These are phyloP conservation scores for Pseudozyma pruni DNA, from an alignment of 1,284 basidiomycete species.

Conservation along the genomic window DNA sequence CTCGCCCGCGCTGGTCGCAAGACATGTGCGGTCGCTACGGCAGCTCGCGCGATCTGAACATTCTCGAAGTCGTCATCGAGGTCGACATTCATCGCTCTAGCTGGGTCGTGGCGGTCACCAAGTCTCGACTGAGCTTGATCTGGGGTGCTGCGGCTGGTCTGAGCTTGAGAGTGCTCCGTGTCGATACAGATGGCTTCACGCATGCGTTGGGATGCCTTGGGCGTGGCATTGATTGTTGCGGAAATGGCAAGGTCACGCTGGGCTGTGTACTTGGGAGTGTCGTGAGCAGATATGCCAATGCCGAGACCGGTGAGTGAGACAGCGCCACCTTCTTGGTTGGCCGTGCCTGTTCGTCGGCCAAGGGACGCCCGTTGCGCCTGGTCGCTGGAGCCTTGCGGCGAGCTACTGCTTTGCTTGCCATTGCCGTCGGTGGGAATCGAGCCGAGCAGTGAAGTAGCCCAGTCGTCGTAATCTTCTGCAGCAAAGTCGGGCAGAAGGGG, in stretches of 20 bases:
- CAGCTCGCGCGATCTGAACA: constrained; percentile 38
- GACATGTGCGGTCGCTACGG: constrained; percentile 35
- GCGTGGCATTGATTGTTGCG: constrained; percentile 20
- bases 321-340: constrained; percentile 9
- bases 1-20: constrained; percentile 30
- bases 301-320: constrained; percentile 36
- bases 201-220: constrained; percentile 32
- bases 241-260: constrained; percentile 18
- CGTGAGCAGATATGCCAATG: constrained; percentile 25
- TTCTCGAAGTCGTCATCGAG: constrained; percentile 32
- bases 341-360: constrained; percentile 19
- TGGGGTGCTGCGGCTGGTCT: not conserved
- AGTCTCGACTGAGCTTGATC: constrained; percentile 27
- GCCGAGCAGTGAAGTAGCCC: constrained; percentile 43
- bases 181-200: constrained; percentile 22
- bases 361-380: constrained; percentile 7
- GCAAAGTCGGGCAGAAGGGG: constrained; percentile 49
- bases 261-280: constrained; percentile 16
- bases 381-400: not conserved
- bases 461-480: constrained; percentile 48
- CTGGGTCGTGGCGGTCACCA: constrained; percentile 21
- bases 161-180: not conserved
- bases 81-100: not conserved
- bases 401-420: not conserved
- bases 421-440: constrained; percentile 21